phyloP scores from a whole-genome alignment of 345 rosid species.

The Aquilaria yunnanensis region DNA sequence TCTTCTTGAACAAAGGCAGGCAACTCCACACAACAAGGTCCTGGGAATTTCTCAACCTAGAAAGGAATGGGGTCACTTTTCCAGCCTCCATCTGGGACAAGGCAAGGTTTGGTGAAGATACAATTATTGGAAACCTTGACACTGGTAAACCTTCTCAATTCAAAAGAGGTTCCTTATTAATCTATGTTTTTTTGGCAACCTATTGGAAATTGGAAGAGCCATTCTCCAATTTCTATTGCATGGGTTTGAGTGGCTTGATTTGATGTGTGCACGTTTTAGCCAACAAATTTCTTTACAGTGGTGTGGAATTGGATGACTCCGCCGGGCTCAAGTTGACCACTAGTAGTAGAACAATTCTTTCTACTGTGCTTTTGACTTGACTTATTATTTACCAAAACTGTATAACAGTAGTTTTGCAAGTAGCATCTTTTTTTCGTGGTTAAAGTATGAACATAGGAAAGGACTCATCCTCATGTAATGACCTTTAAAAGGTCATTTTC shows the following conservation, averaged over 20 bases:
- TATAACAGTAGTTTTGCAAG: too few relatives aligned
- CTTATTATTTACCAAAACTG: too few relatives aligned
- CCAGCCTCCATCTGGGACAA: conserved; percentile 35
- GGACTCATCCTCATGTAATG: too few relatives aligned
- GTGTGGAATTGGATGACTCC: too few relatives aligned
- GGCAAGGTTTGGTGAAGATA: conserved; percentile 42
- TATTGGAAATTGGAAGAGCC: conserved; percentile 1
- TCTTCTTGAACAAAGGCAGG: conserved; percentile 45
- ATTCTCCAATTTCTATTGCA: background rate
- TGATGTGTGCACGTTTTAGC: conserved; percentile 8
- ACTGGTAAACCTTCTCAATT: conserved; percentile 25
- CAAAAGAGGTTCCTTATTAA: too few relatives aligned
- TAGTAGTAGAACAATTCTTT: too few relatives aligned
- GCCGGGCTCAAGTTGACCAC: too few relatives aligned
- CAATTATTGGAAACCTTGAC: conserved; percentile 60
- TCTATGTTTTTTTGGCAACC: too few relatives aligned
- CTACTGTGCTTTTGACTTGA: too few relatives aligned
- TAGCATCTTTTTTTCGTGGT: too few relatives aligned
- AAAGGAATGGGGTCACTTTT: conserved; percentile 24
- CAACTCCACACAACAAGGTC: conserved; percentile 58
- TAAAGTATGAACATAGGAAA: background rate
- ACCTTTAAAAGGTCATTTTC: too few relatives aligned
- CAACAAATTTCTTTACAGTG: background rate
- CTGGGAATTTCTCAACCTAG: conserved; percentile 58
- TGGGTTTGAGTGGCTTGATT: background rate